Conservation (phyloP, 1,139 yeast species). For the Pneumocystis oryctolagi region DNA sequence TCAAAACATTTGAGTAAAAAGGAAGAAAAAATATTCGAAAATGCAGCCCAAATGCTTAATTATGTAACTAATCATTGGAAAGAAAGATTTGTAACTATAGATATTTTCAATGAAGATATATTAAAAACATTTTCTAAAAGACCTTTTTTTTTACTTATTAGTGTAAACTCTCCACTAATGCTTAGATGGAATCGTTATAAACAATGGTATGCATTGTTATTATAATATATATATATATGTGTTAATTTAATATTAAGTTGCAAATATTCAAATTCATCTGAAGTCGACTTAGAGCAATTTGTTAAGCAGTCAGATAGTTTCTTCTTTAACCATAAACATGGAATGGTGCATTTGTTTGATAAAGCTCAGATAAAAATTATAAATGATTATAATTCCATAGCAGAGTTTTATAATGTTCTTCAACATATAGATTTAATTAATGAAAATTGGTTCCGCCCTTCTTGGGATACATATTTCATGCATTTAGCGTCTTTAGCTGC, state of each 20-base stretch:
- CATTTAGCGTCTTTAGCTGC: slow-evolving; percentile 86
- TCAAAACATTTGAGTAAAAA: neutral
- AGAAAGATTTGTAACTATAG: slow-evolving; percentile 44
- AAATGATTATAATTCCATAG: slow-evolving; percentile 39
- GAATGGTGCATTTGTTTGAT: slow-evolving; percentile 35
- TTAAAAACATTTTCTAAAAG: slow-evolving; percentile 45
- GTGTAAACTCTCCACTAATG: slow-evolving; percentile 59
- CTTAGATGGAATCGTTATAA: slow-evolving; percentile 39
- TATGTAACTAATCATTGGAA: slow-evolving; percentile 61
- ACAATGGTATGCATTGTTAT: slow-evolving; percentile 6
- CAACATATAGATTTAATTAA: slow-evolving; percentile 42
- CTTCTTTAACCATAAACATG: slow-evolving; percentile 28
- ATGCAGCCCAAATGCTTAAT: slow-evolving; percentile 32
- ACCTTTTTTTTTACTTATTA: slow-evolving; percentile 73
- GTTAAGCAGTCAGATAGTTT: slow-evolving; percentile 33
- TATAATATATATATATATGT: neutral
- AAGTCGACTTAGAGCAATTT: slow-evolving; percentile 26
- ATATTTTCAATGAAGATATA: slow-evolving; percentile 32
- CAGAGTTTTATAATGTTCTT: slow-evolving; percentile 38
- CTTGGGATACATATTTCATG: slow-evolving; percentile 96
- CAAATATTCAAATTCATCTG: neutral
- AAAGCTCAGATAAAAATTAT: slow-evolving; percentile 47
- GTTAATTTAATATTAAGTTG: neutral
- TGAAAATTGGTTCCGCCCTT: slow-evolving; percentile 60
- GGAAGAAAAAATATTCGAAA: neutral